A percentile compares a stretch with the other conserved stretches of the same genome.
Evolutionary conservation across 768 basidiomycete genomes (phyloP).

Genomic region (Xanthoconium stramineum): DNA sequence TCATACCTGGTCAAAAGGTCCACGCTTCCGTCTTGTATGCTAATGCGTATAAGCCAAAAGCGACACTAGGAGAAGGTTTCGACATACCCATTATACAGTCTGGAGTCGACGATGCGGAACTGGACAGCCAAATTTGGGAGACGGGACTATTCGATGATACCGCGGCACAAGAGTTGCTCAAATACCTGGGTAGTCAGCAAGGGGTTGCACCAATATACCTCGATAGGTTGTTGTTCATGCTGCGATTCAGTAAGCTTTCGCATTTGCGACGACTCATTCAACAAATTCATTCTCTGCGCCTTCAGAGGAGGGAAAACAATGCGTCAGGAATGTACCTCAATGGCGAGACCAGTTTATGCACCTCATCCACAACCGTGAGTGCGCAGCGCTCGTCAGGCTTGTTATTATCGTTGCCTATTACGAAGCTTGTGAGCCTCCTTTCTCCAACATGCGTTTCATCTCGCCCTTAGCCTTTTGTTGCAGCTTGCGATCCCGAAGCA

Average conservation of each 20-base stretch:
- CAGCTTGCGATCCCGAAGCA: slow-evolving; percentile 6
- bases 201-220: slow-evolving; percentile 9
- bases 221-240: slow-evolving; percentile 13
- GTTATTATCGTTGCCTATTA: slow-evolving; percentile 22
- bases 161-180: slow-evolving; percentile 11
- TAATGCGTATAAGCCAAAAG: slow-evolving; percentile 18
- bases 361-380: slow-evolving; percentile 10
- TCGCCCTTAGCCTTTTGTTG: background rate
- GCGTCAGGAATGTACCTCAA: slow-evolving; percentile 12
- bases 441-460: background rate
- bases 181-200: slow-evolving; percentile 8
- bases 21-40: slow-evolving; percentile 24
- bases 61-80: slow-evolving; percentile 22
- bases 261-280: background rate
- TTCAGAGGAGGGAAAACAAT: slow-evolving; percentile 21
- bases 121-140: slow-evolving; percentile 19
- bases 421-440: slow-evolving; percentile 15
- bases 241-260: slow-evolving; percentile 18
- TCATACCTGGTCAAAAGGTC: slow-evolving; percentile 27
- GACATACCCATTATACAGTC: slow-evolving; percentile 15
- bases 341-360: slow-evolving; percentile 12
- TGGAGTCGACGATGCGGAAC: background rate
- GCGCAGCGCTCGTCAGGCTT: slow-evolving; percentile 18
- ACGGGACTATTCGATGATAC: slow-evolving; percentile 19
- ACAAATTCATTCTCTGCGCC: background rate